Conservation (phyloP, 306 rosid genomes). For the Oemleria cerasiformis region DNA sequence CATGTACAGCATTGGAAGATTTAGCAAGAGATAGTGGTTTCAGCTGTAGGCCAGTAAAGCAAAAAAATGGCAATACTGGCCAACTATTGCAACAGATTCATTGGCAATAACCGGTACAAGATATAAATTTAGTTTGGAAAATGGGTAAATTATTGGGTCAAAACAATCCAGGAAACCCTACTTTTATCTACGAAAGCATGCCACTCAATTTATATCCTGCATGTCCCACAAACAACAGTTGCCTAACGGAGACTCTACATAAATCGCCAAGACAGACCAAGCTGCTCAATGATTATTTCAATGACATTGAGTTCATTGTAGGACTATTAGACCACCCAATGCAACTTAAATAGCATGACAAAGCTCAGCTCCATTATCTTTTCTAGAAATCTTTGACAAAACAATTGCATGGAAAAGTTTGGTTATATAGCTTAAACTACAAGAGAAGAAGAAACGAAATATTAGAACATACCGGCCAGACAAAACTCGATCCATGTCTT, state of each 20-base stretch:
- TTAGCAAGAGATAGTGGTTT: background rate
- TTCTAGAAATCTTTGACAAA: background rate
- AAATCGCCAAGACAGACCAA: conserved; percentile 27
- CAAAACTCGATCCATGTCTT: conserved; percentile 80
- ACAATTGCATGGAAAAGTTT: background rate
- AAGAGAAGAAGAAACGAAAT: background rate
- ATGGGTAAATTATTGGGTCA: conserved; percentile 14
- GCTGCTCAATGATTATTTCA: conserved; percentile 32
- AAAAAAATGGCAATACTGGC: too few relatives aligned
- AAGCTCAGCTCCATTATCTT: conserved; percentile 1
- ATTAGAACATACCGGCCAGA: conserved; percentile 76
- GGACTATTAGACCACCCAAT: conserved; percentile 28
- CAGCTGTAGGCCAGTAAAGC: background rate
- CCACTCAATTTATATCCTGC: too few relatives aligned
- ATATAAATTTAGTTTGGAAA: background rate
- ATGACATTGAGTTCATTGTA: conserved; percentile 19
- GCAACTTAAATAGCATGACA: conserved; percentile 11
- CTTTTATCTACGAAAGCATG: conserved; percentile 2
- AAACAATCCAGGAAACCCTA: conserved; percentile 4
- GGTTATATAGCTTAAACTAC: background rate
- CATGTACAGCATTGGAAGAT: background rate
- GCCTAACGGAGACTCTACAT: conserved; percentile 28
- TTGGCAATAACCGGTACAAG: too few relatives aligned
- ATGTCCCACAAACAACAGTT: conserved; percentile 38
- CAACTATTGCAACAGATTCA: too few relatives aligned